Percentiles rank a stretch among this genome's conserved stretches.
These are phyloP conservation scores for Colletotrichum noveboracense DNA, from an alignment of 2,329 filamentous ascomycete genomes.

Conservation along the genomic window DNA sequence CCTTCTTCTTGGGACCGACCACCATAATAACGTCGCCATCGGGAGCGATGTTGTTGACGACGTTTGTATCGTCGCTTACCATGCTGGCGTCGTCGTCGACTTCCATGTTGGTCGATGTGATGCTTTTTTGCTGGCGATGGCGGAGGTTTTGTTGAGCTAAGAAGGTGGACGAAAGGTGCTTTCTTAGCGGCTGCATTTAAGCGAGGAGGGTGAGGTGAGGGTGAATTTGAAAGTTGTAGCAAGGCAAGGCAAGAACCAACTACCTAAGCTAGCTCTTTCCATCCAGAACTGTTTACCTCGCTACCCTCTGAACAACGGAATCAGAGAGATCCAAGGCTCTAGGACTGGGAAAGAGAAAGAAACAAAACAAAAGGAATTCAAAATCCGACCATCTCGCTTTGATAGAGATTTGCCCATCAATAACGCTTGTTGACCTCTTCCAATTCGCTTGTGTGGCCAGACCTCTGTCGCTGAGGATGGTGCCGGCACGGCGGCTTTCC, in stretches of 20 bases:
- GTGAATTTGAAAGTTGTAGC: background rate
- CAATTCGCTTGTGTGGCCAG: background rate
- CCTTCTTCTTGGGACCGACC: rapidly evolving
- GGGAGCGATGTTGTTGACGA: too few relatives aligned
- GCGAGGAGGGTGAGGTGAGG: background rate
- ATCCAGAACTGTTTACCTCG: rapidly evolving
- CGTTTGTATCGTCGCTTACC: too few relatives aligned
- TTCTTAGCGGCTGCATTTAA: background rate
- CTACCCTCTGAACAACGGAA: background rate
- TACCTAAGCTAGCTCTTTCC: background rate
- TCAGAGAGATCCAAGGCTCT: background rate
- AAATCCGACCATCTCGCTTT: background rate
- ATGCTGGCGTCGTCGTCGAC: too few relatives aligned
- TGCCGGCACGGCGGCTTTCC: too few relatives aligned
- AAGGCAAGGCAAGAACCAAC: background rate
- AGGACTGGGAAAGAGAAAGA: background rate
- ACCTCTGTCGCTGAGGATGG: background rate
- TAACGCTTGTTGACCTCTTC: background rate
- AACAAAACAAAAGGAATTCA: background rate
- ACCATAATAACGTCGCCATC: too few relatives aligned
- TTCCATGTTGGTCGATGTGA: too few relatives aligned
- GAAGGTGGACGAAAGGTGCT: too few relatives aligned
- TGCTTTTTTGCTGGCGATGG: too few relatives aligned
- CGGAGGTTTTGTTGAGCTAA: too few relatives aligned
- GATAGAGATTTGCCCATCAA: background rate